Evolutionary conservation across 345 rosid genomes (phyloP).

Genomic region (Camelina neglecta): DNA sequence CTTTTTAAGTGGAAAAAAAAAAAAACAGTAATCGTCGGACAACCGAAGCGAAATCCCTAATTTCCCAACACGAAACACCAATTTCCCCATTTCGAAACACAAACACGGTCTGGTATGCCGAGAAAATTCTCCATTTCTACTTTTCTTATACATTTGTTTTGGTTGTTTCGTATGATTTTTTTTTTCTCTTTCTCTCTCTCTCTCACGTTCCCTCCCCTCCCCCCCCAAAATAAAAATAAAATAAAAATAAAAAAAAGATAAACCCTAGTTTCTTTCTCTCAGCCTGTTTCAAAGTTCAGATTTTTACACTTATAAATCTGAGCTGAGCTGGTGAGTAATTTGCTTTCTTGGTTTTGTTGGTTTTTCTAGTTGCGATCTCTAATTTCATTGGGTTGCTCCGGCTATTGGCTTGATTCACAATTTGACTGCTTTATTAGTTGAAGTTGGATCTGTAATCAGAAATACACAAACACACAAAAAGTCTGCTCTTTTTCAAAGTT

Average conservation of each 20-base stretch:
- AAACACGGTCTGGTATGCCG: conserved; percentile 50
- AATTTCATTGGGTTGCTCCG: conserved; percentile 26
- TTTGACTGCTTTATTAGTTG: conserved; percentile 7
- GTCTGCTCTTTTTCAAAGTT: conserved; percentile 12
- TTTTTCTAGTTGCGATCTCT: conserved; percentile 34
- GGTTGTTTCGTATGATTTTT: conserved; percentile 43
- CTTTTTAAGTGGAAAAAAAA: background rate
- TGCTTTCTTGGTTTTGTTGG: conserved; percentile 26
- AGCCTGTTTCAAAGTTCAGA: conserved; percentile 31
- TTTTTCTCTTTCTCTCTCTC: background rate
- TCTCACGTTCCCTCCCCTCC: conserved; percentile 25
- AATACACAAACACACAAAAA: background rate
- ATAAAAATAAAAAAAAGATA: conserved; percentile 5
- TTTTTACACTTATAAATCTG: conserved; percentile 40
- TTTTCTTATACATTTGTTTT: conserved; percentile 47
- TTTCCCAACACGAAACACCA: conserved; percentile 15
- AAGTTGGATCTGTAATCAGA: conserved; percentile 35
- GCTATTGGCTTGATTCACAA: background rate
- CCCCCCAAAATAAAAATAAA: background rate
- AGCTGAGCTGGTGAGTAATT: conserved; percentile 47
- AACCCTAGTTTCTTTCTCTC: conserved; percentile 43
- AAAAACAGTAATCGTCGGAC: conserved; percentile 33
- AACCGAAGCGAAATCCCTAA: conserved; percentile 47
- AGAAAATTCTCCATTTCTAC: conserved; percentile 43
- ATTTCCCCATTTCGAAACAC: conserved; percentile 34